Evolutionary conservation across 2,329 filamentous ascomycete genomes (phyloP), one percentile per base, ranked within the genome.

Genomic region (Paramyrothecium roridum): DNA sequence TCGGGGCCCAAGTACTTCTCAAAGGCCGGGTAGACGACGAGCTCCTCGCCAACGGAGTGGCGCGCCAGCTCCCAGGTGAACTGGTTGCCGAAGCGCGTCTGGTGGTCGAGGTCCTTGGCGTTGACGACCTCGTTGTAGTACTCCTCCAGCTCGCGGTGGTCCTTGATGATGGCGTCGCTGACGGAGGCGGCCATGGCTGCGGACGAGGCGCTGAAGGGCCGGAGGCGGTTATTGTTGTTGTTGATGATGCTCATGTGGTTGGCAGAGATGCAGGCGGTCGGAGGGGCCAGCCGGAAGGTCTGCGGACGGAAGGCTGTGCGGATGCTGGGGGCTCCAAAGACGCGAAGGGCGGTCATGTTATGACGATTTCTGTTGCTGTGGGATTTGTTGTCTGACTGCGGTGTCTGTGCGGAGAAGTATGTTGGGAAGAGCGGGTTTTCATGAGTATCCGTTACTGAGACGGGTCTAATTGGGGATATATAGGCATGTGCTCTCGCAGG

Each of bases 1-100:
- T 72, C 60, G 1, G 70, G 64, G 1, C 71, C 66, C 19, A 83
- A 58, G 53, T 80, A 65, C 55, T 77, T 75, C 61, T 82, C 78
- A 19, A 84, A 69, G 2, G 77, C 80, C 0, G 82, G 81, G 57
- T 84, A 83, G 1, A 84, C 70, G 11, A 84, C 70, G 0, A 80
- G 62, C 59, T 81, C 77, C 56, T 81, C 77, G 8, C 69, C 69
- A n/a, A 80, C 67, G 0, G 75, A 76, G 60, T 80, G 78, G 2
- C 78, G 71, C 1, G 77, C 75, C 0, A 81, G 64, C 52, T 80
- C 76, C 79, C 77, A 80, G 1, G 71, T 68, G 52, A 80, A 79
- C 47, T 75, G 72, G 48, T 81, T 81, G 10, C 73, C 71, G 56
- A 70, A 79, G 20, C 70, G 70, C n/a, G 64, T 61, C 59, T 73